phyloP scores from a whole-genome alignment of 768 basidiomycete species.

The Agrocybe praecox region DNA sequence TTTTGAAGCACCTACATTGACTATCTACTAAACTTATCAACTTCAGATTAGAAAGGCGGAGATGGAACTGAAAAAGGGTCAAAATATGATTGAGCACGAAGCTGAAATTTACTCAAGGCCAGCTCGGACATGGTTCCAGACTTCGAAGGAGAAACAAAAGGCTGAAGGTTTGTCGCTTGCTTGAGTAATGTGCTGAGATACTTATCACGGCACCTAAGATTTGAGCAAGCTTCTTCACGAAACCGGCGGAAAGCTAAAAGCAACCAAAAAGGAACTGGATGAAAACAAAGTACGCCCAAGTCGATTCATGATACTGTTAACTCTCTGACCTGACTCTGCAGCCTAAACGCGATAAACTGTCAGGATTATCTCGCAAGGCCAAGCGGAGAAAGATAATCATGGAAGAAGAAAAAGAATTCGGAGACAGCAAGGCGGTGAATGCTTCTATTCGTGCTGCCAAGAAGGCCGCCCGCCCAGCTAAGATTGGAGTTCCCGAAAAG shows the following conservation, averaged over 20 bases:
- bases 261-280: conserved; percentile 32
- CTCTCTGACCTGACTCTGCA: conserved; percentile 24
- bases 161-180: conserved; percentile 62
- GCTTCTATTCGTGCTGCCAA: conserved; percentile 90
- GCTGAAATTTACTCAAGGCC: conserved; percentile 92
- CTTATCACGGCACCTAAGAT: conserved; percentile 41
- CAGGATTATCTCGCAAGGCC: conserved; percentile 83
- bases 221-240: conserved; percentile 79
- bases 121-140: conserved; percentile 99
- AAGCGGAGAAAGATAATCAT: conserved; percentile 88
- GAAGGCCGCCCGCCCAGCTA: conserved; percentile 70
- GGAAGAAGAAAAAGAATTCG: conserved; percentile 73
- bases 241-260: conserved; percentile 46
- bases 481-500: conserved; percentile 62
- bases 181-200: background rate
- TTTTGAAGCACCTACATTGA: conserved; percentile 10
- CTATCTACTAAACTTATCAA: conserved; percentile 4
- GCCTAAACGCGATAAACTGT: conserved; percentile 77
- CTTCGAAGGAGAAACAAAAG: conserved; percentile 75
- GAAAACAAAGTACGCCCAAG: conserved; percentile 41
- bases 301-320: background rate
- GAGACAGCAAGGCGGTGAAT: conserved; percentile 54
- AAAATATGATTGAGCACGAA: conserved; percentile 94
- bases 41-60: conserved; percentile 83
- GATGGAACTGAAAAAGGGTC: conserved; percentile 93